Evolutionary conservation across 2,329 filamentous ascomycete species (phyloP), one percentile per base, ranked within the genome.

Genomic region (Arthrobotrys conoides): DNA sequence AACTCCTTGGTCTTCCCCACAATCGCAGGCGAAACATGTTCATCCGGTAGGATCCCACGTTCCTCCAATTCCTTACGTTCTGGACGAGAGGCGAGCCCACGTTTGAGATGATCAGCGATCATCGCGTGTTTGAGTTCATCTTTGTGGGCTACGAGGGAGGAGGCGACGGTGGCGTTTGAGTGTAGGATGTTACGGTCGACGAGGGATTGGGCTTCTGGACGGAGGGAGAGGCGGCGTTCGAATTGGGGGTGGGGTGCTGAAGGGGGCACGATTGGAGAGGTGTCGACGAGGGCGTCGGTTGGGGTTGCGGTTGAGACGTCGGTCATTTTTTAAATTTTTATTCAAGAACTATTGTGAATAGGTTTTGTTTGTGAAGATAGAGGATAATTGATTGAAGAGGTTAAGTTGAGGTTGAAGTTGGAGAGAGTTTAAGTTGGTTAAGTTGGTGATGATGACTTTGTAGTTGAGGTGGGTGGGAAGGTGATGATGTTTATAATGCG

Each of bases 21-120:
- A 2, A 82, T 72, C 22, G 77, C 80, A 30, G 81, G 81, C 12
- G 81, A 80, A 41, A 81, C 80, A 48, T 80, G 80, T 24, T 69
- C 61, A 36, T 67, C 44, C 36, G 81, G 81, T n/a, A 82, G 80
- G 67, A 82, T 82, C 24, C 82, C 81, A 44, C 81, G 81, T 63
- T 81, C 80, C 10, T 82, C 76, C 5, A 82, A 80, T 55, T 82
- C 81, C 22, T 81, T 80, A 53, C 80, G 81, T 22, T 81, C 81
- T 2, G 81, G 80, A 53, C 82, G 79, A 53, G 80, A 67, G 1
- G 78, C 67, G 36, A 82, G 75, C 3, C 81, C 78, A 27, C 80
- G 80, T 53, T 82, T 82, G 46, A 82, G 72, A 55, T 76, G 65
- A 59, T 82, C 80, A n/a, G 66, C 57, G 18, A 80, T 55, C 76